Base-by-base conservation (phyloP, 2,329 filamentous ascomycete genomes). In the Aureobasidium pullulans region DNA sequence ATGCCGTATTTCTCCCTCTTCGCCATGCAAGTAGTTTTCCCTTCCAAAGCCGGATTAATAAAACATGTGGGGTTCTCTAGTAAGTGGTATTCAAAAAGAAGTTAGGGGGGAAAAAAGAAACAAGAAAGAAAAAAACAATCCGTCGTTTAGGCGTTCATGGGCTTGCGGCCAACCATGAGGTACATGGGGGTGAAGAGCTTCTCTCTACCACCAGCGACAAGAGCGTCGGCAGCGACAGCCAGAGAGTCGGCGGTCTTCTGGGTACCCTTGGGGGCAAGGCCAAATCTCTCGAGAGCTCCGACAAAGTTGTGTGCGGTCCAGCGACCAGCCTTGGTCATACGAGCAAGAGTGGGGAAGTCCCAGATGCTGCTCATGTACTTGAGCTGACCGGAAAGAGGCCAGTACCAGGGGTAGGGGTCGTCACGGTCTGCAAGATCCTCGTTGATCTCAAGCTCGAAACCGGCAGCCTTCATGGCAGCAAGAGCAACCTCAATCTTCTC, bases 171-270 rank as follows among this genome's bases (percentile, higher is more conserved):
- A 61, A 96, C 84, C 90, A 96, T 96, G 70, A 97, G 79, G 77
- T 96, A 96, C 93, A 97, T 97, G 60, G 93, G 93, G 1, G 93
- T 97, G 77, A 97, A 97, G n/a, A 97, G 82, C 74, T 96, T 89
- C 78, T 92, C 81, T 73, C 85, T 84, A 37, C 86, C 93, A 75
- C 93, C 93, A 49, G 89, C 90, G 23, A 96, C 92, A 54, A 97
- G 79, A 68, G 84, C 88, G 74, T 96, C 92, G 10, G 84, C 91
- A 34, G 90, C 92, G 61, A 85, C 70, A 6, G 88, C 91, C 68
- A 97, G 77, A 69, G 88, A 91, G 75, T 96, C 88, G 10, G 91
- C 92, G n/a, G 91, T 96, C 84, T 96, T 96, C 77, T 90, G 89
- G 49, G 91, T 95, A 50, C 93, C 93, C 57, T 77, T 79, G 37